Evolutionary conservation across 1,139 yeast genomes (phyloP).

Genomic region (Yamadazyma diddensiae): DNA sequence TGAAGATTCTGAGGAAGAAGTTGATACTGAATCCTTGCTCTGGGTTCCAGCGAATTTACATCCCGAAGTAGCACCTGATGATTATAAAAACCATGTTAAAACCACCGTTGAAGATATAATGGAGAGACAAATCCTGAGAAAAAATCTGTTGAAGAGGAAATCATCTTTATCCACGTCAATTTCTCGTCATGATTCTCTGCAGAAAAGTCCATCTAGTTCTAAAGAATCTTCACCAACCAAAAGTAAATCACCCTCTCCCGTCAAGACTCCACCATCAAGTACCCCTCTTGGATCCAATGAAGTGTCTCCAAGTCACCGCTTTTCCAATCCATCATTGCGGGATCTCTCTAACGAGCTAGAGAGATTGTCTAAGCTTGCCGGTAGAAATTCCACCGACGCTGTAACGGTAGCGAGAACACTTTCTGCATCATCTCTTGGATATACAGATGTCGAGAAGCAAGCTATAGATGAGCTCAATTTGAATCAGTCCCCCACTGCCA

Average conservation of each 20-base stretch:
- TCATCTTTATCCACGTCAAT: constrained; percentile 28
- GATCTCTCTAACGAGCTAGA: constrained; percentile 68
- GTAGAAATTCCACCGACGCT: constrained; percentile 71
- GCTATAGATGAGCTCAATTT: constrained; percentile 40
- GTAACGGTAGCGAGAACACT: constrained; percentile 71
- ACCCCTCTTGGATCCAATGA: not conserved
- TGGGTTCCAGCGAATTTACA: constrained; percentile 98
- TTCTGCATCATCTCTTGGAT: constrained; percentile 57
- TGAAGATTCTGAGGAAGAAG: constrained; percentile 21
- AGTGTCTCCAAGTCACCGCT: constrained; percentile 12
- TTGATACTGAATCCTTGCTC: constrained; percentile 39
- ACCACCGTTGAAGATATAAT: constrained; percentile 74
- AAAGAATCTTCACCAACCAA: constrained; percentile 8
- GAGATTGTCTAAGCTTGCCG: constrained; percentile 64
- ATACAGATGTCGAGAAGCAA: constrained; percentile 48
- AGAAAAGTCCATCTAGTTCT: constrained; percentile 4
- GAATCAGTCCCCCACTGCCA: constrained; percentile 10
- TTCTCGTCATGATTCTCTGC: constrained; percentile 15
- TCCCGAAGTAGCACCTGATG: constrained; percentile 91
- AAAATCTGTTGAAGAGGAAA: constrained; percentile 26
- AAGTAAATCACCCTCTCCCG: constrained; percentile 3
- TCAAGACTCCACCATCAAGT: constrained; percentile 8
- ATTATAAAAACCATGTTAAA: constrained; percentile 79
- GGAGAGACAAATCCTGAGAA: constrained; percentile 35
- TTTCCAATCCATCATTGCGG: constrained; percentile 56